Conservation (phyloP, 2,329 filamentous ascomycete genomes). For the Calonectria multiphialidica region DNA sequence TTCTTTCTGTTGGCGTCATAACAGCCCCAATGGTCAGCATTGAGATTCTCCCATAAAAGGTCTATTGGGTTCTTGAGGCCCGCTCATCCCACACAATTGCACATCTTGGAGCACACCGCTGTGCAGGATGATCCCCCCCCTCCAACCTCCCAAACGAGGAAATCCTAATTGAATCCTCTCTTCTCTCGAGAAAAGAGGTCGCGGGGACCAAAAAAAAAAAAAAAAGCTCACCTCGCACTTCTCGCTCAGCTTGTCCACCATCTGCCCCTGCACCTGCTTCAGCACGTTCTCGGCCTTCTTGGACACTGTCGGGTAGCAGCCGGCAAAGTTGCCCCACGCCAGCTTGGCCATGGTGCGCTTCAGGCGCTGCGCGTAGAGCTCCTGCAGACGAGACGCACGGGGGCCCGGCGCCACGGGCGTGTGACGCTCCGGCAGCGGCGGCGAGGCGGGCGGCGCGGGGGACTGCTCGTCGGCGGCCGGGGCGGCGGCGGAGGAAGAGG, state of each 20-base stretch:
- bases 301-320: slow-evolving; percentile 73
- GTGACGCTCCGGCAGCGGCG: slow-evolving; percentile 56
- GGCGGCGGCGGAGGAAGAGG: background rate
- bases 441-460: slow-evolving; percentile 44
- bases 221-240: slow-evolving; percentile 61
- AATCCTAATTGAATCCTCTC: background rate
- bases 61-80: background rate
- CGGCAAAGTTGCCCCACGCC: slow-evolving; percentile 67
- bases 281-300: slow-evolving; percentile 62
- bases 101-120: background rate
- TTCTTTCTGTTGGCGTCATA: slow-evolving; percentile 57
- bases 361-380: slow-evolving; percentile 66
- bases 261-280: slow-evolving; percentile 67
- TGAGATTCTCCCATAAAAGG: background rate
- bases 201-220: background rate
- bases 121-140: background rate
- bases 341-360: slow-evolving; percentile 67
- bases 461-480: background rate
- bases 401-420: slow-evolving; percentile 64
- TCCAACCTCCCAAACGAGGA: background rate
- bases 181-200: background rate
- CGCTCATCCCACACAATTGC: background rate
- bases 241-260: slow-evolving; percentile 66
- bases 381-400: slow-evolving; percentile 66
- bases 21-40: slow-evolving; percentile 20